phyloP scores from a whole-genome alignment of 257 asterid genomes.

The Thymus mandschuricus region DNA sequence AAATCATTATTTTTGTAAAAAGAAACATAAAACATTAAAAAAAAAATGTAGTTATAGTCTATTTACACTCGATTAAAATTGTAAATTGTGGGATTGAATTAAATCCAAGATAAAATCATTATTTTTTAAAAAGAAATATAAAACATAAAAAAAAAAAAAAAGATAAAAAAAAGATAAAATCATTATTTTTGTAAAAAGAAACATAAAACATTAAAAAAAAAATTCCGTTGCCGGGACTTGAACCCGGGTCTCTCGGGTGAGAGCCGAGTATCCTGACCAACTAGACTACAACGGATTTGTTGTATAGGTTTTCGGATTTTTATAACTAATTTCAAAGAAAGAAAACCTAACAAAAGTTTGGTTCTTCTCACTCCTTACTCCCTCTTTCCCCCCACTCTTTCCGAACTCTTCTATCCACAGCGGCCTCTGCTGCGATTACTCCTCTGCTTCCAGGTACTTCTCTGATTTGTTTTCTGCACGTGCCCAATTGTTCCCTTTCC shows the following conservation, averaged over 20 bases:
- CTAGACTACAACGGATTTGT: slow-evolving; percentile 90
- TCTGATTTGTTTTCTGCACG: background rate
- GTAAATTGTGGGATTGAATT: no score
- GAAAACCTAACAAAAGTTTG: slow-evolving; percentile 17
- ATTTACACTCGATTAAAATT: no score
- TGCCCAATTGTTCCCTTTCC: background rate
- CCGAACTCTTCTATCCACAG: slow-evolving; percentile 38
- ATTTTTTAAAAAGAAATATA: no score
- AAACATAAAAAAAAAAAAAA: no score
- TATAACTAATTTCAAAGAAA: no score
- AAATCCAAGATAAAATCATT: no score
- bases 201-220: background rate
- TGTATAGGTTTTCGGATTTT: no score
- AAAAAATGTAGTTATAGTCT: no score
- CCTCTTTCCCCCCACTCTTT: background rate
- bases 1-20: no score
- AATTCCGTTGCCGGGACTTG: slow-evolving; percentile 90
- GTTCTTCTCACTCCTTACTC: background rate
- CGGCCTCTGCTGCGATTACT: slow-evolving; percentile 7
- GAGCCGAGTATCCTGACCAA: slow-evolving; percentile 96
- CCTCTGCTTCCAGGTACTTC: slow-evolving; percentile 33
- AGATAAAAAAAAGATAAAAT: no score
- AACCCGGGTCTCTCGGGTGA: slow-evolving; percentile 99
- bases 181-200: no score
- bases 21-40: no score